Conservation (phyloP, 495 filamentous ascomycete genomes). For the Terfezia claveryi region DNA sequence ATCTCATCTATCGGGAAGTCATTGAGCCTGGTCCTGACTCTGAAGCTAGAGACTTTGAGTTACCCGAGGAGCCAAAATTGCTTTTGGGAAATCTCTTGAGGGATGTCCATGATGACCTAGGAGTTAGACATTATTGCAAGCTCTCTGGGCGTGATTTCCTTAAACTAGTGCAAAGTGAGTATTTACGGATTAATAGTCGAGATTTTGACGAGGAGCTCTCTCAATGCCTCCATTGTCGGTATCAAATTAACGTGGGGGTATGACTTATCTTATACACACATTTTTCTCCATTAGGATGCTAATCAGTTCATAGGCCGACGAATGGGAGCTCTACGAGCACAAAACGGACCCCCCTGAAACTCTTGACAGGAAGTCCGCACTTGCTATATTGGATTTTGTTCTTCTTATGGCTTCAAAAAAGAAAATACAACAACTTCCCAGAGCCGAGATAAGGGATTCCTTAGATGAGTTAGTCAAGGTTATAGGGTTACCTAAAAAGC, state of each 20-base stretch:
- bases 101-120: slow-evolving; percentile 66
- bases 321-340: slow-evolving; percentile 22
- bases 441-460: slow-evolving; percentile 63
- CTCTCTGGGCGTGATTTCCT: slow-evolving; percentile 44
- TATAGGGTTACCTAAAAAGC: slow-evolving; percentile 30
- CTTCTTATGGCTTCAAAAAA: slow-evolving; percentile 58
- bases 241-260: slow-evolving; percentile 16
- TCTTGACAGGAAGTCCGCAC: slow-evolving; percentile 51
- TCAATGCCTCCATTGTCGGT: slow-evolving; percentile 16
- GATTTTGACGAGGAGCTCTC: slow-evolving; percentile 16
- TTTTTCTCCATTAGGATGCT: not conserved
- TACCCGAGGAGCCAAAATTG: slow-evolving; percentile 5
- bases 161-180: slow-evolving; percentile 67
- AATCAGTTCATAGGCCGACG: slow-evolving; percentile 20
- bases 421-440: slow-evolving; percentile 76
- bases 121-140: slow-evolving; percentile 66
- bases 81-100: slow-evolving; percentile 11
- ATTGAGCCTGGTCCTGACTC: slow-evolving; percentile 3
- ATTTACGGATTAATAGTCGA: slow-evolving; percentile 29
- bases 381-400: slow-evolving; percentile 62
- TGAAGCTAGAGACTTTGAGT: slow-evolving; percentile 5
- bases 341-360: slow-evolving; percentile 33
- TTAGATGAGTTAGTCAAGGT: slow-evolving; percentile 74
- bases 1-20: slow-evolving; percentile 18
- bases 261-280: not conserved